A percentile compares a stretch with the other conserved stretches of the same genome.
These are phyloP conservation scores for Parastagonospora nodorum DNA, from an alignment of 2,329 filamentous ascomycete species.

Conservation along the genomic window DNA sequence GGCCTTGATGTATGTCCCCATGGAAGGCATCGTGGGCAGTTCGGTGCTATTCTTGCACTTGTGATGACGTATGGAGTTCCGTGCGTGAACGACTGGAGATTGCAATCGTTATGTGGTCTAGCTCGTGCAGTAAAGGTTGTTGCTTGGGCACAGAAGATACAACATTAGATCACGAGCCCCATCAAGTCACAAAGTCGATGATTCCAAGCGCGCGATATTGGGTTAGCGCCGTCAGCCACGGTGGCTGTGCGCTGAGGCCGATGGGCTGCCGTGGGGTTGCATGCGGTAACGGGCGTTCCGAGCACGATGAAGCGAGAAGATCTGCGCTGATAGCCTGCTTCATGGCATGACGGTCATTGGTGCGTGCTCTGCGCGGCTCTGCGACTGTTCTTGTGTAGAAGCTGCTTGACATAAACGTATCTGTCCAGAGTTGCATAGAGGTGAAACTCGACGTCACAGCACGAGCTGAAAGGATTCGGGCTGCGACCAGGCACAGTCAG, in stretches of 20 bases:
- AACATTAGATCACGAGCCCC: too few relatives aligned
- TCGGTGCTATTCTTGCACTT: neutral
- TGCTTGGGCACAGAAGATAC: neutral
- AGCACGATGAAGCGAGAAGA: slow-evolving; percentile 12
- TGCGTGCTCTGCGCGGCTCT: slow-evolving; percentile 35
- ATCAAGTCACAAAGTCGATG: slow-evolving; percentile 1
- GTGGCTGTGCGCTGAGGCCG: neutral
- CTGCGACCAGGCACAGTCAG: neutral
- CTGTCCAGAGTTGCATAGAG: slow-evolving; percentile 18
- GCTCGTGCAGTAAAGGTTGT: neutral
- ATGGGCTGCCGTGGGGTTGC: slow-evolving; percentile 1
- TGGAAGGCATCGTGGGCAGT: slow-evolving; percentile 30
- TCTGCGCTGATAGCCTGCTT: slow-evolving; percentile 9
- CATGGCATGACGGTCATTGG: slow-evolving; percentile 14
- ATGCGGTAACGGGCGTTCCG: slow-evolving; percentile 14
- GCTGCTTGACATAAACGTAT: slow-evolving; percentile 27
- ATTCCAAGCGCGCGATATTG: slow-evolving; percentile 1
- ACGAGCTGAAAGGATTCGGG: neutral
- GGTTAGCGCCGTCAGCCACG: slow-evolving; percentile 2
- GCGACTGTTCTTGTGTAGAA: slow-evolving; percentile 28
- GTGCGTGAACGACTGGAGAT: neutral
- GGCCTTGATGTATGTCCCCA: slow-evolving; percentile 40
- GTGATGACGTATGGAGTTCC: neutral
- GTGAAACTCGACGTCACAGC: slow-evolving; percentile 29
- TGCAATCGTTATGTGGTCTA: neutral